A percentile compares a stretch with the other conserved stretches of the same genome.
Evolutionary conservation across 2,329 filamentous ascomycete species (phyloP).

Genomic region (Xylaria polymorpha): DNA sequence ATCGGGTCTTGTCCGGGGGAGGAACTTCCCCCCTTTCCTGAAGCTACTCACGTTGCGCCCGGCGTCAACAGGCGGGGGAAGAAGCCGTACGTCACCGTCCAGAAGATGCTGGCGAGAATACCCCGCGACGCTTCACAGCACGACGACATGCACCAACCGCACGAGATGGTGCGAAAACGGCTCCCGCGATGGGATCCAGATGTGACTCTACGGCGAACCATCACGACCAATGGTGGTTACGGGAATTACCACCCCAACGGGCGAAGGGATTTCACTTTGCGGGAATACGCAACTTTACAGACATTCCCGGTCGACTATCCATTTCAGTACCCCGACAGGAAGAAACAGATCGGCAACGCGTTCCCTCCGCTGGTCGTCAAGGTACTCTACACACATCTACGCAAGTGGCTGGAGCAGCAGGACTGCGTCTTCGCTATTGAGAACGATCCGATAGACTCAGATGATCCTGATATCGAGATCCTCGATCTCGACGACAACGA

Average conservation of each 20-base stretch:
- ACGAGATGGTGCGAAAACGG: slow-evolving; percentile 44
- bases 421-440: slow-evolving; percentile 52
- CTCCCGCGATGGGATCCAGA: slow-evolving; percentile 59
- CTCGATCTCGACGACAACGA: slow-evolving; percentile 33
- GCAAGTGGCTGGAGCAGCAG: slow-evolving; percentile 57
- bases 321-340: slow-evolving; percentile 63
- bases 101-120: slow-evolving; percentile 56
- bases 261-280: slow-evolving; percentile 69
- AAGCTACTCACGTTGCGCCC: slow-evolving; percentile 65
- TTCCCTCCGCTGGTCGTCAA: slow-evolving; percentile 73
- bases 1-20: slow-evolving; percentile 76
- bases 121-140: slow-evolving; percentile 30
- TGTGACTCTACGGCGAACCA: slow-evolving; percentile 63
- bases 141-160: slow-evolving; percentile 57
- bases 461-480: slow-evolving; percentile 36
- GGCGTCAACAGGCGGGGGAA: slow-evolving; percentile 44
- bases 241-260: slow-evolving; percentile 74
- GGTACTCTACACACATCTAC: slow-evolving; percentile 62
- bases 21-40: slow-evolving; percentile 72
- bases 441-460: slow-evolving; percentile 41
- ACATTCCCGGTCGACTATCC: slow-evolving; percentile 72
- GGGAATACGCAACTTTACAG: slow-evolving; percentile 76
- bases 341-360: slow-evolving; percentile 81
- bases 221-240: slow-evolving; percentile 72
- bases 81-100: slow-evolving; percentile 58